Evolutionary conservation across 1,284 basidiomycete species (phyloP).

Genomic region (Caloboletus firmus): DNA sequence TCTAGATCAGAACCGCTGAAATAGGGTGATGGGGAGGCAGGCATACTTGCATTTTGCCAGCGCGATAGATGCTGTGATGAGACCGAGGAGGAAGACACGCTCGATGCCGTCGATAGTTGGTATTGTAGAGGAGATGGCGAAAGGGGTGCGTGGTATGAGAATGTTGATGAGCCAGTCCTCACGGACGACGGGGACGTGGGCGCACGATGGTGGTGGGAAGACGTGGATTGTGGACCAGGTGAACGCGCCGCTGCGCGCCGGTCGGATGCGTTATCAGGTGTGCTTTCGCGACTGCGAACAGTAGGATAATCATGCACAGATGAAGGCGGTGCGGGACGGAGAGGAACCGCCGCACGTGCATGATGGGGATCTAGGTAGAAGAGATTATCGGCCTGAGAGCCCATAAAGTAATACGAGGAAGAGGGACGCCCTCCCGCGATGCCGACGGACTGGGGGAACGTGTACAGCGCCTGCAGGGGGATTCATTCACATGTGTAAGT

Average conservation of each 20-base stretch:
- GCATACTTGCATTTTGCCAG: constrained; percentile 33
- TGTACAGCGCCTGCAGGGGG: constrained; percentile 72
- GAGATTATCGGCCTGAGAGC: constrained; percentile 83
- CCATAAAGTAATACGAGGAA: constrained; percentile 97
- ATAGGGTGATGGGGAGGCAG: constrained; percentile 19
- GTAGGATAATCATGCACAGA: constrained; percentile 21
- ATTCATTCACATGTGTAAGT: neutral
- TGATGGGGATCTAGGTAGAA: constrained; percentile 98
- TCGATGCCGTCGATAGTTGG: constrained; percentile 51
- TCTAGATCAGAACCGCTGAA: constrained; percentile 40
- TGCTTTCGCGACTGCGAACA: constrained; percentile 29
- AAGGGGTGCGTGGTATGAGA: constrained; percentile 54
- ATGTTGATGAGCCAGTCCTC: constrained; percentile 54
- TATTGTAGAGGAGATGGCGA: constrained; percentile 63
- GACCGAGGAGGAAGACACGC: constrained; percentile 29
- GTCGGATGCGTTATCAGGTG: constrained; percentile 31
- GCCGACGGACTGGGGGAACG: constrained; percentile 92
- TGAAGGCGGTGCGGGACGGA: constrained; percentile 57
- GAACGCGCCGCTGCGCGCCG: constrained; percentile 26
- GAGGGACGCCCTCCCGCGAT: constrained; percentile 95
- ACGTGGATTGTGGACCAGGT: constrained; percentile 19
- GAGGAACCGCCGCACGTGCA: constrained; percentile 76
- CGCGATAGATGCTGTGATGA: constrained; percentile 26
- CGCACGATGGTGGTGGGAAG: constrained; percentile 35
- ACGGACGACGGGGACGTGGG: constrained; percentile 57